phyloP scores from a whole-genome alignment of 75 land plant species.

The Cunninghamia lanceolata region DNA sequence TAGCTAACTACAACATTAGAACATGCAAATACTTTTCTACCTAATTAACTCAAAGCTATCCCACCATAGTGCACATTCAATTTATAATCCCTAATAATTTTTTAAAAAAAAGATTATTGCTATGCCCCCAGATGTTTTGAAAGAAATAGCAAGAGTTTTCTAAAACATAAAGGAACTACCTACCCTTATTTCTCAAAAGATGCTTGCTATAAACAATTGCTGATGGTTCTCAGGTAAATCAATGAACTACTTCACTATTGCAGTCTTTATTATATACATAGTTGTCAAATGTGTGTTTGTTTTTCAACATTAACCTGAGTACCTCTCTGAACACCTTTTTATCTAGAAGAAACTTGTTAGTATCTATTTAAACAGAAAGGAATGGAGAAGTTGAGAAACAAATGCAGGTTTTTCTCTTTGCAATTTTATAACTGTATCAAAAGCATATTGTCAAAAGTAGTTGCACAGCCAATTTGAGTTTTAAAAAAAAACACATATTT shows the following conservation, averaged over 20 bases:
- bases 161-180: neutral
- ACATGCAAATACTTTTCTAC: neutral
- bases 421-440: neutral
- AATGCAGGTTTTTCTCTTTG: neutral
- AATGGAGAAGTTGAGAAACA: too few relatives aligned
- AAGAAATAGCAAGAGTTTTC: neutral
- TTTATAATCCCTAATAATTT: neutral
- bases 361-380: too few relatives aligned
- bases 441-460: neutral
- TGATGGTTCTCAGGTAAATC: neutral
- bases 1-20: neutral
- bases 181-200: neutral
- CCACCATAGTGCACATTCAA: neutral
- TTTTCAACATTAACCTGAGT: neutral
- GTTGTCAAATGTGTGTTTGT: neutral
- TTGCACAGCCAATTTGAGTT: neutral
- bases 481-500: neutral
- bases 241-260: neutral
- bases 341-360: neutral
- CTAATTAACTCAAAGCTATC: neutral
- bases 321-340: neutral
- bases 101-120: neutral
- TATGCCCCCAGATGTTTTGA: neutral
- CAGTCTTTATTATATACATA: neutral
- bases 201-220: neutral